Evolutionary conservation across 305 asterid genomes (phyloP), one percentile per base, ranked within the genome.

Genomic region (Ilex paraguariensis): DNA sequence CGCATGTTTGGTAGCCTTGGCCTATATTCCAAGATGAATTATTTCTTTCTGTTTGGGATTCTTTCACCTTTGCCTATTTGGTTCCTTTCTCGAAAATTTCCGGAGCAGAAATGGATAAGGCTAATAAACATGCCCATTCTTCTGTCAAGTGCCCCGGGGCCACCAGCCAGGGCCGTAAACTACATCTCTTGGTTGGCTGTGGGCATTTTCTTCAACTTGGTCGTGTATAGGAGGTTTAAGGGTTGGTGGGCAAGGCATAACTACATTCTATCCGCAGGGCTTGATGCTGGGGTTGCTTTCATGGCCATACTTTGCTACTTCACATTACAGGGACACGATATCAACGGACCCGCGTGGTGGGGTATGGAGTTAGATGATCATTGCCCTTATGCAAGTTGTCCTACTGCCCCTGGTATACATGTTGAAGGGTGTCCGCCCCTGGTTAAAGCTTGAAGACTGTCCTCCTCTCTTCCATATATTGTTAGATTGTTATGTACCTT

Each of bases 1-100:
- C 82, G 88, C 0, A 87, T 87, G 97, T 90, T 87, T 8, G 86
- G 88, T 6, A 67, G 70, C 16, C 81, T 79, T 9, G 96, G 97
- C 14, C 31, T 85, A 48, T 90, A 90, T 80, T 79, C 84, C 0
- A 66, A 5, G 59, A 51, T 85, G 72, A 85, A 87, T 84, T 85
- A 77, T 67, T 87, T 83, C 82, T 90, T 87, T 83, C 79, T 90
- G 1, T 31, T 87, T 5, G 97, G 96, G 1, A 57, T 70, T 1
- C 11, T 84, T 6, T 81, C 87, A 0, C 97, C 97, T 0, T 48
- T 90, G 1, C 95, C 95, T 0, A 83, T 79, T 0, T 87, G 94
- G 90, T 62, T 74, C 64, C 61, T 87, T 5, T 67, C 88, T 0
- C 73, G 82, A 3, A 81, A 67, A 16, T 84, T 65, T 40, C 96